Base-by-base conservation (phyloP, 2,329 filamentous ascomycete species). In the Pyrenochaeta sp. region DNA sequence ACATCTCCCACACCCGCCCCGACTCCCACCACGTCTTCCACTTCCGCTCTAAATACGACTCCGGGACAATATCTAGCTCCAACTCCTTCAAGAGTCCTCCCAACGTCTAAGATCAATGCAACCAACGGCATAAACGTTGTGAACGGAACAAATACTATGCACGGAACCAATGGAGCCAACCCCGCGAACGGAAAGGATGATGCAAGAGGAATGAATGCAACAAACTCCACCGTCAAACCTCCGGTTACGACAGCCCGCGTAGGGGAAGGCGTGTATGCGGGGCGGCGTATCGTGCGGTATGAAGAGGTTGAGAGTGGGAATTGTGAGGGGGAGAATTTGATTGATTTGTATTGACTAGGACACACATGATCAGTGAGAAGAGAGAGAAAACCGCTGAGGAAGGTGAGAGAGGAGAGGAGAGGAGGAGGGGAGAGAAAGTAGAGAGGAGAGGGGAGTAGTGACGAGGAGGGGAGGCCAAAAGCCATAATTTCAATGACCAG, bases 311-410 rank as follows among this genome's bases (percentile, higher is more conserved):
- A 53, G 13, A 32, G 56, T 19, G 44, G 30, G n/a, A n/a, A n/a
- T n/a, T n/a, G n/a, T 27, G 56, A 32, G 34, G 44, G 52, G 19
- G 37, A 22, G 6, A 51, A 66, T 39, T 47, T 67, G 47, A 67
- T 67, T 24, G 65, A 67, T 50, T 56, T 67, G 13, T 56, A 46
- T 40, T 54, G 27, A n/a, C n/a, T n/a, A n/a, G n/a, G n/a, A n/a
- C n/a, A n/a, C n/a, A n/a, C n/a, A n/a, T n/a, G n/a, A n/a, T n/a
- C n/a, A n/a, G n/a, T n/a, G n/a, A n/a, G n/a, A n/a, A n/a, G n/a
- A n/a, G n/a, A n/a, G n/a, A n/a, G n/a, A n/a, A n/a, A n/a, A n/a
- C n/a, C n/a, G n/a, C n/a, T n/a, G n/a, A n/a, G n/a, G n/a, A n/a
- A n/a, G n/a, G n/a, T n/a, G n/a, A n/a, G n/a, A n/a, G n/a, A n/a